Percentiles rank a stretch among this genome's conserved stretches.
Conservation (phyloP, 768 basidiomycete genomes). For the Lentinula boryana region DNA sequence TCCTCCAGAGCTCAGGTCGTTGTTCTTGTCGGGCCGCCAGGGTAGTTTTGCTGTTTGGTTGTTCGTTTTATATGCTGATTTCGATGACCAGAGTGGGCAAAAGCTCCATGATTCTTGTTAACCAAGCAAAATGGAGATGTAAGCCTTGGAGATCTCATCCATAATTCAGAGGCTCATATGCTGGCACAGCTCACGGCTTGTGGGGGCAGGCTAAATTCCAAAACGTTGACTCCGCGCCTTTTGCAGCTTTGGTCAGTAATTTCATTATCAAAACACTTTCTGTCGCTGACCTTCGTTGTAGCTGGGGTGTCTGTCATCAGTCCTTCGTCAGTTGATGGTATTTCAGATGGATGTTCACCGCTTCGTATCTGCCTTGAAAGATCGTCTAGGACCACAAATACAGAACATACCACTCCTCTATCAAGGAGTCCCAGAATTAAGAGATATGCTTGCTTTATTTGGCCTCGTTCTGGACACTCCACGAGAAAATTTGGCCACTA, state of each 20-base stretch:
- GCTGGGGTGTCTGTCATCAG: constrained; percentile 65
- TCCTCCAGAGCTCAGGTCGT: constrained; percentile 51
- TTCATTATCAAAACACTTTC: background rate
- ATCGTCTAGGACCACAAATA: constrained; percentile 62
- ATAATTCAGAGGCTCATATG: background rate
- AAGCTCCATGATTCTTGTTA: constrained; percentile 61
- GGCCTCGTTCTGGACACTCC: constrained; percentile 45
- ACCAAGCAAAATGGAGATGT: constrained; percentile 73
- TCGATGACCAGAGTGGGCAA: constrained; percentile 53
- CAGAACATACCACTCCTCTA: constrained; percentile 66
- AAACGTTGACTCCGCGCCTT: constrained; percentile 59
- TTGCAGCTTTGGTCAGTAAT: constrained; percentile 52
- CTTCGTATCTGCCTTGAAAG: constrained; percentile 53
- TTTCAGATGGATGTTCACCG: constrained; percentile 65
- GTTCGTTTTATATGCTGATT: background rate
- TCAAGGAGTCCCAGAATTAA: constrained; percentile 64
- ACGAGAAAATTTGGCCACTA: constrained; percentile 48
- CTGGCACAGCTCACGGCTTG: constrained; percentile 49
- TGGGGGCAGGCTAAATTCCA: constrained; percentile 79
- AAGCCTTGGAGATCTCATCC: constrained; percentile 11
- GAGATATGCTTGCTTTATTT: constrained; percentile 53
- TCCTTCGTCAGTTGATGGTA: constrained; percentile 69
- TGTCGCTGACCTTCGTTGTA: constrained; percentile 16
- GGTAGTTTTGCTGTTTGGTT: constrained; percentile 28
- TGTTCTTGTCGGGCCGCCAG: constrained; percentile 58